Evolutionary conservation across 164 flowering plant genomes (phyloP).

Genomic region (Warburgia ugandensis): DNA sequence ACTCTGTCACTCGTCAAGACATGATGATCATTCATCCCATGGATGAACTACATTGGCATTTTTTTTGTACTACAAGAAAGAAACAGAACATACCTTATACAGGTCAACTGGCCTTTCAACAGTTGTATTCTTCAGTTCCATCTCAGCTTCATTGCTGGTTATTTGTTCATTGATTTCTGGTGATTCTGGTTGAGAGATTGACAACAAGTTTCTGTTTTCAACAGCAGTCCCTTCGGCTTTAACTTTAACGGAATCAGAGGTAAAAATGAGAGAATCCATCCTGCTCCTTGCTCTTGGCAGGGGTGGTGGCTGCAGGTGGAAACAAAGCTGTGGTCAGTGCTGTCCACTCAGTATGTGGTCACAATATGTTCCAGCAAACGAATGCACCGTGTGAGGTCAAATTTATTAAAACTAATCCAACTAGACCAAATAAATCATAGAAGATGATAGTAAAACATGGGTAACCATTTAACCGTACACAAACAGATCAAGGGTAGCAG

Average conservation of each 20-base stretch:
- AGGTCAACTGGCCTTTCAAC: slow-evolving; percentile 95
- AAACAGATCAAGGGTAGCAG: too few species aligned
- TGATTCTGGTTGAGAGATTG: slow-evolving; percentile 19
- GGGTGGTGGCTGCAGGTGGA: slow-evolving; percentile 64
- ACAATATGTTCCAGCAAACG: too few species aligned
- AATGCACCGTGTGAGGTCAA: too few species aligned
- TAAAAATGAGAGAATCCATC: slow-evolving; percentile 69
- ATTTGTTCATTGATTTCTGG: slow-evolving; percentile 16
- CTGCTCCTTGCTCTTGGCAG: slow-evolving; percentile 63
- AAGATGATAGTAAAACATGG: too few species aligned
- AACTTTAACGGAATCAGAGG: slow-evolving; percentile 41
- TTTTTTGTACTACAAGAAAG: too few species aligned
- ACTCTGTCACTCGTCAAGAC: too few species aligned
- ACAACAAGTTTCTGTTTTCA: slow-evolving; percentile 17
- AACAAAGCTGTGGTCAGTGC: background rate
- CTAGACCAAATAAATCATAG: too few species aligned
- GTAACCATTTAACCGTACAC: too few species aligned
- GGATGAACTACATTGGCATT: background rate
- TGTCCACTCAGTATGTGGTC: background rate
- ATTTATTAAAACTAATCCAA: too few species aligned
- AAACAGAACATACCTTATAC: slow-evolving; percentile 55
- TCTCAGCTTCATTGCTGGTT: slow-evolving; percentile 27
- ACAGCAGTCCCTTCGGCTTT: slow-evolving; percentile 27
- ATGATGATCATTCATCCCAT: background rate
- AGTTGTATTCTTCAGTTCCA: slow-evolving; percentile 37